Percentiles rank a stretch among this genome's conserved stretches.
phyloP scores from a whole-genome alignment of 495 filamentous ascomycete species.

The Talaromyces nanjingensis region DNA sequence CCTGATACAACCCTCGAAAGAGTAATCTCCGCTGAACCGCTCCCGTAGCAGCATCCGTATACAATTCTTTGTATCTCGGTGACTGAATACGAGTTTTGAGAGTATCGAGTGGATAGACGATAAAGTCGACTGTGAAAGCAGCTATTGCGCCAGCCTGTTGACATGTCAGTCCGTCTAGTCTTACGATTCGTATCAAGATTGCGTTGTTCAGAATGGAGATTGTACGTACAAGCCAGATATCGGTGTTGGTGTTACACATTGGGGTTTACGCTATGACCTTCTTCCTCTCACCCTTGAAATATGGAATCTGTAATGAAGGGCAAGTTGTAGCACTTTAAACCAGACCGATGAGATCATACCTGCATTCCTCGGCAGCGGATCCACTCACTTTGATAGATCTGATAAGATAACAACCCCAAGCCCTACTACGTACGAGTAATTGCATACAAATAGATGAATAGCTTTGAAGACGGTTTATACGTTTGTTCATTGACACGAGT shows the following conservation, averaged over 20 bases:
- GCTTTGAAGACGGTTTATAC: neutral
- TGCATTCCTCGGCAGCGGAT: neutral
- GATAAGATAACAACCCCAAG: constrained; percentile 7
- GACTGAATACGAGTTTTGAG: constrained; percentile 82
- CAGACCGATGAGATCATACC: constrained; percentile 5
- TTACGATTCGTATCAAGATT: neutral
- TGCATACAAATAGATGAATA: neutral
- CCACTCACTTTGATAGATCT: neutral
- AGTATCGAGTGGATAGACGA: constrained; percentile 80
- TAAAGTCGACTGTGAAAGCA: constrained; percentile 70
- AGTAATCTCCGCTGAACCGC: constrained; percentile 47
- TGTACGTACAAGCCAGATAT: constrained; percentile 42
- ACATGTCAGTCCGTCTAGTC: neutral
- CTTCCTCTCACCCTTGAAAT: neutral
- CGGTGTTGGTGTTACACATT: constrained; percentile 43
- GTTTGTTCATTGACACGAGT: constrained; percentile 2
- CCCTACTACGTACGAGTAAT: neutral
- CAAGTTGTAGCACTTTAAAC: neutral
- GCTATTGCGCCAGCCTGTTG: constrained; percentile 71
- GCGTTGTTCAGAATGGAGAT: neutral
- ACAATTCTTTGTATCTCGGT: constrained; percentile 58
- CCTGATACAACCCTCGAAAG: constrained; percentile 78
- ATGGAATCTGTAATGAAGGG: neutral
- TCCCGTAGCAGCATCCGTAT: constrained; percentile 46
- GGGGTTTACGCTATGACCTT: neutral